Conservation (phyloP, 257 asterid genomes). For the Mentha longifolia region DNA sequence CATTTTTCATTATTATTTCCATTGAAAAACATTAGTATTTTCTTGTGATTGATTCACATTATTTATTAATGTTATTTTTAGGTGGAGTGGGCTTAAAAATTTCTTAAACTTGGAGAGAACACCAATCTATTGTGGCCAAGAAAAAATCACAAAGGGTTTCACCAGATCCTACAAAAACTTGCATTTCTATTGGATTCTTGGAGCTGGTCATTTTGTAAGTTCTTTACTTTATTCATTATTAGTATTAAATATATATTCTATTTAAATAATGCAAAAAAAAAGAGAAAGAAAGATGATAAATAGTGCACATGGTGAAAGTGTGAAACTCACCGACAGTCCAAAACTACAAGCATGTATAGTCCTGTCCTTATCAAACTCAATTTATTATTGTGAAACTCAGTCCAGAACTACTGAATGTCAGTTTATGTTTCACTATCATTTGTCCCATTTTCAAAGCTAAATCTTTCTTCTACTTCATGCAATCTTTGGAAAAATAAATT, state of each 20-base stretch:
- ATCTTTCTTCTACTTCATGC: neutral
- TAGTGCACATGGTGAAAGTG: neutral
- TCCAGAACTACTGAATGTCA: constrained; percentile 14
- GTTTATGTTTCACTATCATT: constrained; percentile 12
- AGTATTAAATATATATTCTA: neutral
- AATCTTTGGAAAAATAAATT: neutral
- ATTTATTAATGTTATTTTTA: constrained; percentile 23
- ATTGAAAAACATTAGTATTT: neutral
- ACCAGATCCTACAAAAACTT: constrained; percentile 70
- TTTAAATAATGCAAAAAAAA: neutral
- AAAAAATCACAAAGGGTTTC: constrained; percentile 61
- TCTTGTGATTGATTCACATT: neutral
- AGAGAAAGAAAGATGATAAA: neutral
- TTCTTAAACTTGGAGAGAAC: constrained; percentile 64
- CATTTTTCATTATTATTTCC: neutral
- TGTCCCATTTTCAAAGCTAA: neutral
- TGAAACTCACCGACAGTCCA: neutral
- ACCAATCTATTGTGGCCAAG: constrained; percentile 63
- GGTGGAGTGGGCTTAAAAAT: constrained; percentile 82
- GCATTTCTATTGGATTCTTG: constrained; percentile 90
- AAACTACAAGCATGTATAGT: neutral
- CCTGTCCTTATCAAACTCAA: constrained; percentile 7
- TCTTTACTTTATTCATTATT: neutral
- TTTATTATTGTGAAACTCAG: neutral
- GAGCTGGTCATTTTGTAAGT: constrained; percentile 99